Evolutionary conservation across 805 yeast species (phyloP).

Genomic region (Henningerozyma blattae): DNA sequence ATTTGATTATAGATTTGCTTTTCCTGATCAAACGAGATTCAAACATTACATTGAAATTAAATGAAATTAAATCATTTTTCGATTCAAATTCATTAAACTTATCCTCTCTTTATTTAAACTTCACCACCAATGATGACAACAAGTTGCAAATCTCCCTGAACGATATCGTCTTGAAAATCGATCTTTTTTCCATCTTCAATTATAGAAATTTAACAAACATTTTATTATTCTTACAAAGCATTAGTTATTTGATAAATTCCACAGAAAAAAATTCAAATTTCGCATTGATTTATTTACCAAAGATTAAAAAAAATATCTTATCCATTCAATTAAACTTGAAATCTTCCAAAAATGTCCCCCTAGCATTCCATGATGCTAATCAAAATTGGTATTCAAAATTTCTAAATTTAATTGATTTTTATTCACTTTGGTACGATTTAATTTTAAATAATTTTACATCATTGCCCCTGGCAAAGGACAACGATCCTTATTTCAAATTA

Average conservation of each 20-base stretch:
- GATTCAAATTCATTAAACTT: conserved; percentile 7
- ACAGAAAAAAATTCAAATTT: conserved; percentile 21
- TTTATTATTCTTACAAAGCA: conserved; percentile 21
- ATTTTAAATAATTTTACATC: conserved; percentile 2
- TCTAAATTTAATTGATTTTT: conserved; percentile 11
- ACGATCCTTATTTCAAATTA: neutral
- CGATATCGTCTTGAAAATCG: conserved; percentile 7
- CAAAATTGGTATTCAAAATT: conserved; percentile 10
- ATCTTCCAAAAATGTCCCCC: no score
- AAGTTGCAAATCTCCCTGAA: conserved; percentile 6
- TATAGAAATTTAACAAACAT: conserved; percentile 19
- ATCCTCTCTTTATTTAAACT: neutral
- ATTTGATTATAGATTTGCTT: conserved; percentile 12
- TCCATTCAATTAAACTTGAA: no score
- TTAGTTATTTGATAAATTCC: conserved; percentile 22
- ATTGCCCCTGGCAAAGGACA: neutral
- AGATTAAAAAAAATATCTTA: conserved; percentile 12
- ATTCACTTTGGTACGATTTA: conserved; percentile 13
- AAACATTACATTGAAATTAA: conserved; percentile 16
- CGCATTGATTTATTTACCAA: conserved; percentile 20
- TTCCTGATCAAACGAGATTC: conserved; percentile 15
- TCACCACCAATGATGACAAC: conserved; percentile 1
- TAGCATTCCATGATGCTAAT: conserved; percentile 6
- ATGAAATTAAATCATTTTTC: conserved; percentile 18
- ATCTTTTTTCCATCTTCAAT: conserved; percentile 10